These are phyloP conservation scores for Arthrobotrys entomopaga DNA, from an alignment of 2,329 filamentous ascomycete species.

Conservation along the genomic window DNA sequence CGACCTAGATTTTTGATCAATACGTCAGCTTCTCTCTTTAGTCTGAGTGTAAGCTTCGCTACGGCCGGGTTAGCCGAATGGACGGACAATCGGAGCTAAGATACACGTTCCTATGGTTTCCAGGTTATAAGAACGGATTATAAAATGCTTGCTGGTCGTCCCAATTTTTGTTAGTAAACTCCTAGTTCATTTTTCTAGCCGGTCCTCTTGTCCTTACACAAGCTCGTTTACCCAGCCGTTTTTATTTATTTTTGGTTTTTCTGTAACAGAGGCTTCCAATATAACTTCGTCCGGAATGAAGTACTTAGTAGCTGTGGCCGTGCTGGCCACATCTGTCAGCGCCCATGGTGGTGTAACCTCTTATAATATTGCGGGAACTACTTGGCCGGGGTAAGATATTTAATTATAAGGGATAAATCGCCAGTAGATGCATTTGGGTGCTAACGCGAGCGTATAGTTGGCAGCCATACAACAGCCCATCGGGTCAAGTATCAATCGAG, in stretches of 20 bases:
- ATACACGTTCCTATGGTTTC: constrained; percentile 23
- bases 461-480: constrained; percentile 40
- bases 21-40: constrained; percentile 17
- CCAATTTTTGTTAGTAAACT: neutral
- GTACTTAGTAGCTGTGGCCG: constrained; percentile 41
- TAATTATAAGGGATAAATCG: neutral
- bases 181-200: neutral
- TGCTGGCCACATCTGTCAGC: constrained; percentile 50
- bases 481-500: constrained; percentile 39
- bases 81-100: too few relatives aligned
- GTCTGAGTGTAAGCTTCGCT: constrained; percentile 15
- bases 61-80: too few relatives aligned
- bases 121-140: constrained; percentile 20
- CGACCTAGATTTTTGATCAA: constrained; percentile 27
- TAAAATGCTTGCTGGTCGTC: constrained; percentile 32
- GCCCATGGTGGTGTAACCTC: constrained; percentile 50
- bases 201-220: constrained; percentile 1
- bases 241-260: neutral
- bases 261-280: neutral
- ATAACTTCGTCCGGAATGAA: constrained; percentile 31
- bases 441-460: constrained; percentile 16
- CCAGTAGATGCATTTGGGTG: neutral
- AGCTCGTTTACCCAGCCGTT: neutral
- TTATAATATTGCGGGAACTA: constrained; percentile 29
- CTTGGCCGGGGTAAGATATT: constrained; percentile 36